These are phyloP conservation scores for Yamadazyma tumulicola DNA, from an alignment of 805 yeast species.

Conservation along the genomic window DNA sequence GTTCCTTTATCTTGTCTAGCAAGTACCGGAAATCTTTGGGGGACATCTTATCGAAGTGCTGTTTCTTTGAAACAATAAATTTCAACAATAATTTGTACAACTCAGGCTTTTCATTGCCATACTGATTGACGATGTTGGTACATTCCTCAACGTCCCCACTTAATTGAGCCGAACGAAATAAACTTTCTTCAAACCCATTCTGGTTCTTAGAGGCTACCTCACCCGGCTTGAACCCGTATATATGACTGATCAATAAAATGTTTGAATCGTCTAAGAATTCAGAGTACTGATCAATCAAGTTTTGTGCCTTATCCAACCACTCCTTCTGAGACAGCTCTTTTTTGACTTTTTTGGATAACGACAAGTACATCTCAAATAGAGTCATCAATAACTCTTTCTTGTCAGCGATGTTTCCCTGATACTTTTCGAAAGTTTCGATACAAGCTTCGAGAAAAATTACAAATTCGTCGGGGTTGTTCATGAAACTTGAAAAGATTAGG, in stretches of 20 bases:
- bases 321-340: conserved; percentile 10
- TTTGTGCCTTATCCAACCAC: conserved; percentile 68
- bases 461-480: conserved; percentile 83
- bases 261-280: conserved; percentile 52
- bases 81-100: conserved; percentile 63
- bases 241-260: conserved; percentile 53
- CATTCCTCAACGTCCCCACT: conserved; percentile 57
- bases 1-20: conserved; percentile 49
- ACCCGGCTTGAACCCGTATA: conserved; percentile 52
- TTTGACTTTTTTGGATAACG: conserved; percentile 38
- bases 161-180: conserved; percentile 64
- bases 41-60: conserved; percentile 50
- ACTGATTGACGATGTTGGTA: conserved; percentile 50
- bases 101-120: conserved; percentile 61
- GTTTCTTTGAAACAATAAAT: conserved; percentile 55
- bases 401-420: conserved; percentile 69
- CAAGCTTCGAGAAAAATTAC: conserved; percentile 92
- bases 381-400: conserved; percentile 72
- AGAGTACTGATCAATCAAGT: conserved; percentile 46
- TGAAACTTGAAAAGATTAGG: conserved; percentile 80
- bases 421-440: conserved; percentile 68
- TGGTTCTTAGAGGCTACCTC: conserved; percentile 40
- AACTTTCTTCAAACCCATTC: conserved; percentile 51
- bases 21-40: conserved; percentile 46
- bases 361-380: conserved; percentile 75